phyloP scores from a whole-genome alignment of 371 early-diverging fungal genomes.

The Mucor racemosus region DNA sequence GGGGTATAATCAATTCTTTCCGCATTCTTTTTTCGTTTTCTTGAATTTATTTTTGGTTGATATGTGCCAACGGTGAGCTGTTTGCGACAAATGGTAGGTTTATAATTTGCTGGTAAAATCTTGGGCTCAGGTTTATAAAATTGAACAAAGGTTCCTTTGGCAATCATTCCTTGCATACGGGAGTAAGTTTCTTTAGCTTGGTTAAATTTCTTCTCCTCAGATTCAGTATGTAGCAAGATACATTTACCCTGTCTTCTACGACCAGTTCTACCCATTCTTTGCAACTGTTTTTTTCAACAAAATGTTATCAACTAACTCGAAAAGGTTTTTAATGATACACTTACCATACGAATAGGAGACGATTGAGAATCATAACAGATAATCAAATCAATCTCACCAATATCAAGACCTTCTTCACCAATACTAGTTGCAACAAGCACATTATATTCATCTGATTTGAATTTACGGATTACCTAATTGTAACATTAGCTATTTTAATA shows the following conservation, averaged over 20 bases:
- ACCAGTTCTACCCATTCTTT: slow-evolving; percentile 95
- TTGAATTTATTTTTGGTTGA: neutral
- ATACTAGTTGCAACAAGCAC: slow-evolving; percentile 91
- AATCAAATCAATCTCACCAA: slow-evolving; percentile 96
- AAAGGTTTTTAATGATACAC: neutral
- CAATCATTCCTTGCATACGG: slow-evolving; percentile 58
- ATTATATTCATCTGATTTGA: slow-evolving; percentile 77
- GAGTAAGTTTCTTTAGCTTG: slow-evolving; percentile 67
- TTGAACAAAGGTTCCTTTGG: slow-evolving; percentile 19
- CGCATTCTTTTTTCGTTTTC: slow-evolving; percentile 1
- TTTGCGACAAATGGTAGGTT: slow-evolving; percentile 48
- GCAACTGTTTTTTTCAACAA: slow-evolving; percentile 57
- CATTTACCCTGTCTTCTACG: slow-evolving; percentile 88
- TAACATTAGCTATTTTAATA: neutral
- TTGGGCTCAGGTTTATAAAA: slow-evolving; percentile 36
- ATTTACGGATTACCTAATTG: slow-evolving; percentile 49
- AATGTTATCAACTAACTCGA: neutral
- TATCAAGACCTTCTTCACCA: slow-evolving; percentile 97
- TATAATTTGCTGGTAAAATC: slow-evolving; percentile 53
- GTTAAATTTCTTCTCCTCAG: slow-evolving; percentile 75
- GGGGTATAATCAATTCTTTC: neutral
- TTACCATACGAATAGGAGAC: slow-evolving; percentile 82
- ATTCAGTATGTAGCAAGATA: slow-evolving; percentile 78
- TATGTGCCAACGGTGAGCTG: slow-evolving; percentile 35
- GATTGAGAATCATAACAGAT: slow-evolving; percentile 89